A percentile compares a stretch with the other conserved stretches of the same genome.
Evolutionary conservation across 2,329 filamentous ascomycete species (phyloP).

Genomic region (Claviceps purpurea): DNA sequence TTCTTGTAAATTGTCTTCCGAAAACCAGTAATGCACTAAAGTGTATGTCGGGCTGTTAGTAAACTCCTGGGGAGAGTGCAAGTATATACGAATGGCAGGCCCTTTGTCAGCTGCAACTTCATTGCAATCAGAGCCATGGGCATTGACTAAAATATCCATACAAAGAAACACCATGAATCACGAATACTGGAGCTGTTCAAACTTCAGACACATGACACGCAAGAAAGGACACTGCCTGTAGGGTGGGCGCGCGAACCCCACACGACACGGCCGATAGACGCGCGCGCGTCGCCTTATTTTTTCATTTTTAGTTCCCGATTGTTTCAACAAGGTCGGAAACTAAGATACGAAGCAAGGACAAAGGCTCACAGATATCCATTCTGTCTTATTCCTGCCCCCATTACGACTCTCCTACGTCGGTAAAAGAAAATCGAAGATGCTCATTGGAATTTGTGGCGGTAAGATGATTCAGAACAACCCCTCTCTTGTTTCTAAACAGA

Average conservation of each 20-base stretch:
- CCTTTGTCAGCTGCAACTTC: neutral
- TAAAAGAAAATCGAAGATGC: slow-evolving; percentile 34
- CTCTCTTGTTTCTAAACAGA: neutral
- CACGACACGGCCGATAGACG: slow-evolving; percentile 4
- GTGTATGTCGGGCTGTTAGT: too few relatives aligned
- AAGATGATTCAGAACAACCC: slow-evolving; percentile 13
- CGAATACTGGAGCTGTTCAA: too few relatives aligned
- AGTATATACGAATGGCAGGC: neutral
- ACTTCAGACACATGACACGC: too few relatives aligned
- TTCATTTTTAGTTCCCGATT: neutral
- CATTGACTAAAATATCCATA: neutral
- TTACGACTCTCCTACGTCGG: too few relatives aligned
- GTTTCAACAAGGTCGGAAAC: neutral
- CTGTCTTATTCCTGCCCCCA: too few relatives aligned
- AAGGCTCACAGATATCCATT: too few relatives aligned
- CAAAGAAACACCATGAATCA: neutral
- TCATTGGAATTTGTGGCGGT: slow-evolving; percentile 68
- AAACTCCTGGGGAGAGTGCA: neutral
- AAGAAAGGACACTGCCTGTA: neutral
- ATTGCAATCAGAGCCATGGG: neutral
- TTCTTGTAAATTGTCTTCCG: too few relatives aligned
- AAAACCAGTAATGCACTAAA: too few relatives aligned
- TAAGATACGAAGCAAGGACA: neutral
- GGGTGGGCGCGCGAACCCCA: slow-evolving; percentile 4
- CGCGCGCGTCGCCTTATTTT: neutral